A percentile compares a stretch with the other conserved stretches of the same genome.
phyloP scores from a whole-genome alignment of 129 eudicot species.

The Saussurea involucrata region DNA sequence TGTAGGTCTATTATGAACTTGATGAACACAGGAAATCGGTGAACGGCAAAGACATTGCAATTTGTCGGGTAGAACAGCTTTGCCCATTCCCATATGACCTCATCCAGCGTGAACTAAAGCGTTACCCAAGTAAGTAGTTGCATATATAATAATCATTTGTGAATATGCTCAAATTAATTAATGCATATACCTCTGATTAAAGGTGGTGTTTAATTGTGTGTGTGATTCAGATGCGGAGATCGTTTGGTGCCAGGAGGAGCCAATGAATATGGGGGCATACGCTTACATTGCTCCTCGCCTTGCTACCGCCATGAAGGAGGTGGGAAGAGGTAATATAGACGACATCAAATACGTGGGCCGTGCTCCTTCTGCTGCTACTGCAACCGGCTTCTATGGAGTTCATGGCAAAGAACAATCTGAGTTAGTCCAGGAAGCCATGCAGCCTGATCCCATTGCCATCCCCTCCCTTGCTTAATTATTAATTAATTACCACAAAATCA shows the following conservation, averaged over 20 bases:
- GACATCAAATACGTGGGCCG: slow-evolving; percentile 88
- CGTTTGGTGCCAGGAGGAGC: slow-evolving; percentile 99
- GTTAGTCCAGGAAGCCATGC: slow-evolving; percentile 65
- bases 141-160: not conserved
- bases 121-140: slow-evolving; percentile 79
- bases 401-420: slow-evolving; percentile 78
- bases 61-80: slow-evolving; percentile 95
- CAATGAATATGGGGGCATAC: slow-evolving; percentile 97
- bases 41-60: slow-evolving; percentile 64
- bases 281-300: slow-evolving; percentile 69
- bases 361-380: slow-evolving; percentile 93
- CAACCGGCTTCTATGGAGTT: slow-evolving; percentile 72
- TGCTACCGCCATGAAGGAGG: slow-evolving; percentile 66
- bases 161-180: not conserved
- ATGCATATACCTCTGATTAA: not conserved
- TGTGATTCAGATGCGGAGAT: slow-evolving; percentile 69
- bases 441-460: slow-evolving; percentile 20
- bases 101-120: slow-evolving; percentile 84
- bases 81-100: slow-evolving; percentile 98
- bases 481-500: not conserved
- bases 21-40: slow-evolving; percentile 68
- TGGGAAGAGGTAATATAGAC: slow-evolving; percentile 56
- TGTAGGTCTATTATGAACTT: slow-evolving; percentile 90
- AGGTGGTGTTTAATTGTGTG: not conserved
- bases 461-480: slow-evolving; percentile 10